Evolutionary conservation across 768 basidiomycete genomes (phyloP).

Genomic region (Auricularia sp.): DNA sequence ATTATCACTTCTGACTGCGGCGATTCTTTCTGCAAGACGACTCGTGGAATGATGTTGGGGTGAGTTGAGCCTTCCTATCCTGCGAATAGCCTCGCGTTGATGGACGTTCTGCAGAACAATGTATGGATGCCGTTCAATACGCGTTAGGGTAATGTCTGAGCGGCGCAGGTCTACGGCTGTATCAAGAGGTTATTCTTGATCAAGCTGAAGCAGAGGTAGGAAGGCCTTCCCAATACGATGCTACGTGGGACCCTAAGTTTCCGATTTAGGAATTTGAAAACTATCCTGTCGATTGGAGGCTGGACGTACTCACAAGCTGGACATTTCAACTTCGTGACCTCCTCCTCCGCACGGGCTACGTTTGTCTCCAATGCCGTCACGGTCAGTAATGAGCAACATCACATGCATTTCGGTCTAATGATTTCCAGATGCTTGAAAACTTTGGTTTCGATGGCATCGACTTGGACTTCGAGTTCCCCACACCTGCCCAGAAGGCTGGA

Average conservation of each 20-base stretch:
- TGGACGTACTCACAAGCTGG: slow-evolving; percentile 66
- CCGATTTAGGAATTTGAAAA: slow-evolving; percentile 20
- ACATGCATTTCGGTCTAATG: neutral
- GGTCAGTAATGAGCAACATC: neutral
- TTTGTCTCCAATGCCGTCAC: slow-evolving; percentile 56
- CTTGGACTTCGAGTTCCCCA: slow-evolving; percentile 75
- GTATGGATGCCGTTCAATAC: slow-evolving; percentile 3
- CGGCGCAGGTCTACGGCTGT: slow-evolving; percentile 48
- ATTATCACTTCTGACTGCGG: no score
- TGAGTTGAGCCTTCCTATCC: slow-evolving; percentile 9
- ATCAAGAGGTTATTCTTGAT: slow-evolving; percentile 53
- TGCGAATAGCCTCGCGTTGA: neutral
- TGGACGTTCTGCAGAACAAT: slow-evolving; percentile 44
- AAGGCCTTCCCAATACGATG: neutral
- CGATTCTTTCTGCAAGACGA: no score
- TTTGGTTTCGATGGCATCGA: slow-evolving; percentile 75
- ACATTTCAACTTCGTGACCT: slow-evolving; percentile 57
- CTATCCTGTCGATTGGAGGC: slow-evolving; percentile 46
- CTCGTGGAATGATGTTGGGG: slow-evolving; percentile 48
- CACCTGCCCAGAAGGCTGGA: slow-evolving; percentile 48
- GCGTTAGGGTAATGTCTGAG: no score
- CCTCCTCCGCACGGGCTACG: slow-evolving; percentile 36
- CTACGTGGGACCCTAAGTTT: no score
- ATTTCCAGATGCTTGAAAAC: slow-evolving; percentile 26
- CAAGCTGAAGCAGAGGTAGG: neutral